phyloP scores from a whole-genome alignment of 495 filamentous ascomycete species.

The Daldinia concentrica region DNA sequence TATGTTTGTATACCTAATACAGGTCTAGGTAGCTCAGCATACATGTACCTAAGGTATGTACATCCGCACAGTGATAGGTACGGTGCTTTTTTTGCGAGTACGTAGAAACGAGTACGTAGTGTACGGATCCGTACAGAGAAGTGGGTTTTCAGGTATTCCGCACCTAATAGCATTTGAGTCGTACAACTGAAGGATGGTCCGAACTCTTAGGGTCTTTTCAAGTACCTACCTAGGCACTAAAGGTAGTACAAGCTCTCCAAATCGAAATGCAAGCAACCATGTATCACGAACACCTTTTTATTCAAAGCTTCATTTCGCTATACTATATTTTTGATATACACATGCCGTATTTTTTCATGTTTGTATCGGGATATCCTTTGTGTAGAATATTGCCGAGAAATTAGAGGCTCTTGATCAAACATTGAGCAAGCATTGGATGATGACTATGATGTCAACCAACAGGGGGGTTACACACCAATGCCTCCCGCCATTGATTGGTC shows the following conservation, averaged over 20 bases:
- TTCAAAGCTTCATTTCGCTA: background rate
- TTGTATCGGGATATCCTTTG: no score
- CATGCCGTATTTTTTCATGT: background rate
- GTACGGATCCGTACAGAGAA: no score
- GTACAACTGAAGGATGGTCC: slow-evolving; percentile 14
- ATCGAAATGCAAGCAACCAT: slow-evolving; percentile 25
- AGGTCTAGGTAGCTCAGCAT: no score
- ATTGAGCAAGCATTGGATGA: slow-evolving; percentile 8
- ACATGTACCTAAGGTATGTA: no score
- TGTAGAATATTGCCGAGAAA: slow-evolving; percentile 10
- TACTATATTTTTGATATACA: background rate
- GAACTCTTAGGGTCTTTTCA: slow-evolving; percentile 13
- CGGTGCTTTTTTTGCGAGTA: background rate
- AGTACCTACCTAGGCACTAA: no score
- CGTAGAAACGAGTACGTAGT: background rate
- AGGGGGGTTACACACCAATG: slow-evolving; percentile 15
- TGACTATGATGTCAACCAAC: slow-evolving; percentile 36
- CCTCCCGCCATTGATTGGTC: slow-evolving; percentile 10
- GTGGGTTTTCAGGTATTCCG: slow-evolving; percentile 9
- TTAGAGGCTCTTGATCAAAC: slow-evolving; percentile 3
- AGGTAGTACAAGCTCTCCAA: slow-evolving; percentile 30
- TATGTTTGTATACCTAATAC: background rate
- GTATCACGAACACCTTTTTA: slow-evolving; percentile 11
- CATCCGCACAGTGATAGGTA: background rate
- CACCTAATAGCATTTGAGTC: slow-evolving; percentile 10